phyloP scores from a whole-genome alignment of 23 red algal genomes.

The Cyanidiococcus yangmingshanensis region DNA sequence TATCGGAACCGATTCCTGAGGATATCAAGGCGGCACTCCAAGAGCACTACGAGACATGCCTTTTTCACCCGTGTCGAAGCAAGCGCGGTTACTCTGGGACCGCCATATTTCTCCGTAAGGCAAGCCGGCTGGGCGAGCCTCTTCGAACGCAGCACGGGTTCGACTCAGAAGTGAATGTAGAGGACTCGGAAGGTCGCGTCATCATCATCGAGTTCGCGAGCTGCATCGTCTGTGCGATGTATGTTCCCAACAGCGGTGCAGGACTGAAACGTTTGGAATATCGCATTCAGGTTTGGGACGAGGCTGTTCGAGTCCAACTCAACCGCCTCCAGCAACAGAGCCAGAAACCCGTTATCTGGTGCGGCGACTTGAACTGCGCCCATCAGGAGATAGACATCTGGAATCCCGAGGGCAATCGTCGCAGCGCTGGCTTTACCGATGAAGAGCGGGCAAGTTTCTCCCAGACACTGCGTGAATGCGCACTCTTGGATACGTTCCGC shows the following conservation, averaged over 20 bases:
- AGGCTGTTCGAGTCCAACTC: not conserved
- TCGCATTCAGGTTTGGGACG: slow-evolving; percentile 10
- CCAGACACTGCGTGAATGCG: slow-evolving; percentile 35
- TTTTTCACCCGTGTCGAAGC: not conserved
- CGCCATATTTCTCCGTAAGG: not conserved
- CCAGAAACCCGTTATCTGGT: not conserved
- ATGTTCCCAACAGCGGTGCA: slow-evolving; percentile 8
- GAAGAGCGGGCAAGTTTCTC: slow-evolving; percentile 62
- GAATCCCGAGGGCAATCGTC: slow-evolving; percentile 55
- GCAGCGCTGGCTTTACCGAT: slow-evolving; percentile 71
- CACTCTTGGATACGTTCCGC: slow-evolving; percentile 53
- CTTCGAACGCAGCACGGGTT: not conserved
- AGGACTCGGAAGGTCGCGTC: not conserved
- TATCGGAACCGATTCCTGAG: not conserved
- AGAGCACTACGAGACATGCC: not conserved
- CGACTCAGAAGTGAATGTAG: not conserved
- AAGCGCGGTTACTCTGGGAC: not conserved
- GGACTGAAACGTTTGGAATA: slow-evolving; percentile 8
- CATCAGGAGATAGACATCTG: slow-evolving; percentile 74
- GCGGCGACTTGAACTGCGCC: slow-evolving; percentile 21
- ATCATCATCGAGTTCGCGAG: slow-evolving; percentile 8
- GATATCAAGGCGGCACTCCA: not conserved
- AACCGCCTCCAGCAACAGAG: not conserved
- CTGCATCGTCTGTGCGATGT: slow-evolving; percentile 1
- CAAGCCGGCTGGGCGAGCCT: not conserved